Conservation (phyloP, 805 yeast species). For the Lipomyces sp. region DNA sequence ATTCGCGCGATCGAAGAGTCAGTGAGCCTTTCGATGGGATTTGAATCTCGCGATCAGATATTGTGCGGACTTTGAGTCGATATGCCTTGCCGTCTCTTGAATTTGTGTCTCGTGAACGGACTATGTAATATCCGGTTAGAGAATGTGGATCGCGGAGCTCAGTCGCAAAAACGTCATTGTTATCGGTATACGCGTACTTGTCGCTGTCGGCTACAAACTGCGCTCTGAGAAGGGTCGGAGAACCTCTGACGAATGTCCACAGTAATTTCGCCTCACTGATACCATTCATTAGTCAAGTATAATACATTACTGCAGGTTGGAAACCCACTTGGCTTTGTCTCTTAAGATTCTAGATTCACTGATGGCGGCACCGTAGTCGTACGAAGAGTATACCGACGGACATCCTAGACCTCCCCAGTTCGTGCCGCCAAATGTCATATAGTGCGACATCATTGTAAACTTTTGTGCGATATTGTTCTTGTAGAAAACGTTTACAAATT, state of each 20-base stretch:
- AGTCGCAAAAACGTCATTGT: constrained; percentile 27
- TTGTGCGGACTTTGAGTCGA: constrained; percentile 12
- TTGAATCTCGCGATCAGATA: constrained; percentile 2
- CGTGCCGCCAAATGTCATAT: constrained; percentile 31
- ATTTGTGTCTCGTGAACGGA: constrained; percentile 18
- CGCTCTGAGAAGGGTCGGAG: constrained; percentile 19
- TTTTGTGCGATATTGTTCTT: constrained; percentile 25
- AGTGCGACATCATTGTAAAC: constrained; percentile 26
- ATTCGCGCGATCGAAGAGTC: constrained; percentile 22
- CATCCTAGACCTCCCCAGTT: constrained; percentile 31
- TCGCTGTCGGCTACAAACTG: constrained; percentile 20
- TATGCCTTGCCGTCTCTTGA: constrained; percentile 16
- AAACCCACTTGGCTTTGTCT: constrained; percentile 19
- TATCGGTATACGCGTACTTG: constrained; percentile 18
- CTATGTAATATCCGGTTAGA: constrained; percentile 22
- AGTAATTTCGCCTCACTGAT: constrained; percentile 22
- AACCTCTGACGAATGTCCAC: constrained; percentile 25
- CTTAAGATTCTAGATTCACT: constrained; percentile 22
- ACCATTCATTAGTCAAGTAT: background rate
- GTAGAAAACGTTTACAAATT: constrained; percentile 24
- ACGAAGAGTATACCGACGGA: constrained; percentile 28
- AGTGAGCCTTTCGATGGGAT: constrained; percentile 19
- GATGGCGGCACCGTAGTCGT: constrained; percentile 29
- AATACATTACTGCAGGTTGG: background rate
- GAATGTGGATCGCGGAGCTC: constrained; percentile 26